phyloP scores from a whole-genome alignment of 345 rosid genomes.

The Eucalyptus virginea region DNA sequence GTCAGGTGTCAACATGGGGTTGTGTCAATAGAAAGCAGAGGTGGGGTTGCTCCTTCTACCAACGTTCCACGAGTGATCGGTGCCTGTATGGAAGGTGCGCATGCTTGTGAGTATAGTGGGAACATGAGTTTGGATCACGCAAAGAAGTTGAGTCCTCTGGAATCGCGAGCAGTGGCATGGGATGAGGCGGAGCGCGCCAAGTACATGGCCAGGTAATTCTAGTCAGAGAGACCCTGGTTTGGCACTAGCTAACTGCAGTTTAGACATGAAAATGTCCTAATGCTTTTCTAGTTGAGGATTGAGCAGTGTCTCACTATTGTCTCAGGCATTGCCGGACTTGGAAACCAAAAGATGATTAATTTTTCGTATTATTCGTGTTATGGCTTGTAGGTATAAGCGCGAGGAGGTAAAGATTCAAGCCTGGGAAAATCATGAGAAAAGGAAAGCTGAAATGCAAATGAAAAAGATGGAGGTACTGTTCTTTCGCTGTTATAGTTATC shows the following conservation, averaged over 20 bases:
- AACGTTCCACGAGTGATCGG: background rate
- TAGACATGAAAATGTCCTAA: background rate
- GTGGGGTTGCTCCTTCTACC: background rate
- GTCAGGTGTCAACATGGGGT: constrained; percentile 24
- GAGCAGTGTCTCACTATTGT: background rate
- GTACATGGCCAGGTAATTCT: constrained; percentile 69
- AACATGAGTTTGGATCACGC: constrained; percentile 12
- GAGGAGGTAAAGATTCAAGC: constrained; percentile 93
- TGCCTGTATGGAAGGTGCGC: background rate
- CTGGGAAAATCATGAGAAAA: constrained; percentile 91
- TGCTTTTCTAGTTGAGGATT: background rate
- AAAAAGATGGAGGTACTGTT: constrained; percentile 71
- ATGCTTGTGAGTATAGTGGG: background rate
- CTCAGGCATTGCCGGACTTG: background rate
- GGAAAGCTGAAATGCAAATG: constrained; percentile 96
- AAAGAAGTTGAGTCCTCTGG: constrained; percentile 38
- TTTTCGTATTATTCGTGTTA: background rate
- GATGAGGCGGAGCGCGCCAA: constrained; percentile 92
- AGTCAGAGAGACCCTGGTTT: background rate
- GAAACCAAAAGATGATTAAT: background rate
- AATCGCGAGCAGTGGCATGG: constrained; percentile 79
- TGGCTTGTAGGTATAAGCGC: constrained; percentile 57
- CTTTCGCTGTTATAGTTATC: background rate
- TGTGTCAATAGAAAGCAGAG: constrained; percentile 2
- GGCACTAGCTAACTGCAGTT: background rate